A percentile compares a stretch with the other conserved stretches of the same genome.
Conservation (phyloP, 257 asterid species). For the Nicotiana obtusifolia region DNA sequence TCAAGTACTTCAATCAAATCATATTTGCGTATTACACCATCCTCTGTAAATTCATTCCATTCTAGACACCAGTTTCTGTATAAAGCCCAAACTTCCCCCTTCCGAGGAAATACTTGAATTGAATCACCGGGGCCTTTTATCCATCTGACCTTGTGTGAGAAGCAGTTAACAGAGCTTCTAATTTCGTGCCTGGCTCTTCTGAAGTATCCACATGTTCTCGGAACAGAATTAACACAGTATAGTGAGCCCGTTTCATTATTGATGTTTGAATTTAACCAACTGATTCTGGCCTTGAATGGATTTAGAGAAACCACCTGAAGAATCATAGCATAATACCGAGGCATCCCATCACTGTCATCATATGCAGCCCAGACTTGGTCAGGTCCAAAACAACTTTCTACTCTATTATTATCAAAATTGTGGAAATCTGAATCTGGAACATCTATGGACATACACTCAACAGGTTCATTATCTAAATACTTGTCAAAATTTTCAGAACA, state of each 20-base stretch:
- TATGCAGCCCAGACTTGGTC: slow-evolving; percentile 75
- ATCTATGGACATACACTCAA: slow-evolving; percentile 25
- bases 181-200: slow-evolving; percentile 33
- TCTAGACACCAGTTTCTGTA: slow-evolving; percentile 65
- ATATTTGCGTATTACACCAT: slow-evolving; percentile 39
- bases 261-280: slow-evolving; percentile 50
- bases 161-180: slow-evolving; percentile 35
- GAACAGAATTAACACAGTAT: slow-evolving; percentile 39
- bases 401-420: slow-evolving; percentile 48
- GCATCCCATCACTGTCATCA: slow-evolving; percentile 73
- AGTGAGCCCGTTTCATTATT: slow-evolving; percentile 25
- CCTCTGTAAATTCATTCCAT: slow-evolving; percentile 68
- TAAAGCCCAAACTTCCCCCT: slow-evolving; percentile 75
- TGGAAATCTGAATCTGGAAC: slow-evolving; percentile 52
- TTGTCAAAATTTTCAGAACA: slow-evolving; percentile 9
- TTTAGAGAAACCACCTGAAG: slow-evolving; percentile 44
- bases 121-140: slow-evolving; percentile 29
- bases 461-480: slow-evolving; percentile 12
- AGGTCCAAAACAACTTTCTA: slow-evolving; percentile 36
- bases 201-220: slow-evolving; percentile 51
- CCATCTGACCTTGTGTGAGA: slow-evolving; percentile 57
- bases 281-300: slow-evolving; percentile 51
- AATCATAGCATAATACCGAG: slow-evolving; percentile 58
- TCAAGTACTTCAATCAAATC: slow-evolving; percentile 65
- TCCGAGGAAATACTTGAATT: slow-evolving; percentile 48